Evolutionary conservation across 208 protist genomes (phyloP), one percentile per base, ranked within the genome.

Genomic region (Wallacemonas collosoma): DNA sequence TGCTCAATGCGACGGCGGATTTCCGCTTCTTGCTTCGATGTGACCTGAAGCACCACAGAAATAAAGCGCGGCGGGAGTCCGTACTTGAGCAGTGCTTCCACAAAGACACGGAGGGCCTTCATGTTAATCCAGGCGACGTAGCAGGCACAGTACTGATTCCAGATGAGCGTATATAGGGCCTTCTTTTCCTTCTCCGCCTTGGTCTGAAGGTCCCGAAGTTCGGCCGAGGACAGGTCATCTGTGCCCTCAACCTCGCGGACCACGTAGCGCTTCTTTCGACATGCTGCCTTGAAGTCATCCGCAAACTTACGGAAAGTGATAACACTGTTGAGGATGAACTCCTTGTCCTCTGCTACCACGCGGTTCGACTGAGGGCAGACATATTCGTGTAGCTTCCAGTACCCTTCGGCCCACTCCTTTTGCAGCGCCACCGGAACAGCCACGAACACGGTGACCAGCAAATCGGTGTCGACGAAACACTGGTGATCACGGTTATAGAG

Each of bases 91-190:
- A 98, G 54, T 7, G 90, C 84, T 68, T 98, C 95, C 47, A 97
- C 91, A 89, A 97, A 98, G 2, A 96, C 80, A 48, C 93, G 84
- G 9, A 98, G 74, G 2, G 90, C 91, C 67, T 98, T 98, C 43
- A 97, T 65, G 71, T 98, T 94, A 54, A 97, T 93, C 94, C 95
- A 98, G 9, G 90, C 88, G 44, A 91, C 88, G 72, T 95, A 97
- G 64, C 85, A 93, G 15, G 91, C 82, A 63, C 87, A 95, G 74
- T 96, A 98, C 65, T 93, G 88, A 41, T 94, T 88, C 79, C 83
- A 90, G 38, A 95, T 75, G 4, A 94, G 75, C n/a, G 76, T 88
- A 62, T 95, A 87, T n/a, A 97, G 72, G 5, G 86, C 81, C 53
- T 95, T 95, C 65, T 84, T 81, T 72, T 95, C 86, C 64, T 90